A percentile compares a stretch with the other conserved stretches of the same genome.
phyloP scores from a whole-genome alignment of 2,329 filamentous ascomycete genomes.

The Fusarium sp. region DNA sequence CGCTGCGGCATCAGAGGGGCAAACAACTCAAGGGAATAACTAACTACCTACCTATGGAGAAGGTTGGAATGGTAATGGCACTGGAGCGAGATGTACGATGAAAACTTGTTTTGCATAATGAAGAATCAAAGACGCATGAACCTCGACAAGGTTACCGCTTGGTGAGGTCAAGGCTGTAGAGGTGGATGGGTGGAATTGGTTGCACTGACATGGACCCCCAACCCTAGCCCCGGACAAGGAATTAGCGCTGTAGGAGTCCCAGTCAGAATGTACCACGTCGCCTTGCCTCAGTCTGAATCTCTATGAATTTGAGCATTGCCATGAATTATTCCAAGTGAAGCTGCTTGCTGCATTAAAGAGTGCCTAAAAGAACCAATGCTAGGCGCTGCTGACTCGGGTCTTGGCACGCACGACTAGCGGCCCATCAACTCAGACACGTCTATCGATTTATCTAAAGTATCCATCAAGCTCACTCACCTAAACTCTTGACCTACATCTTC shows the following conservation, averaged over 20 bases:
- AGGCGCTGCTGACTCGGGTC: background rate
- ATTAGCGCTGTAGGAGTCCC: background rate
- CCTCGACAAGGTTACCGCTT: background rate
- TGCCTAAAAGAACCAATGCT: background rate
- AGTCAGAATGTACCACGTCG: background rate
- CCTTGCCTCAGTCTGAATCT: background rate
- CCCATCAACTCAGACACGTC: background rate
- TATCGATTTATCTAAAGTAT: background rate
- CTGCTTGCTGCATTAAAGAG: background rate
- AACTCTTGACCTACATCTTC: background rate
- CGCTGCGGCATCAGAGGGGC: background rate
- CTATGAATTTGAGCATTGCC: background rate
- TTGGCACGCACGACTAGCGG: background rate
- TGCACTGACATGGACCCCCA: background rate
- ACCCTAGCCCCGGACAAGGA: background rate
- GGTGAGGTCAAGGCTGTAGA: background rate
- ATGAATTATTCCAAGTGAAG: background rate
- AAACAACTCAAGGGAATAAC: background rate
- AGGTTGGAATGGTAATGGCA: slow-evolving; percentile 17
- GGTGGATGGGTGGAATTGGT: background rate
- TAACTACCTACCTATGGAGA: background rate
- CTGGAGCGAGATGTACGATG: slow-evolving; percentile 28
- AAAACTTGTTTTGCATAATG: slow-evolving; percentile 14
- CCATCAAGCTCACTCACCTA: background rate
- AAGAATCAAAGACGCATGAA: slow-evolving; percentile 23